These are phyloP conservation scores for Coniella vitis DNA, from an alignment of 2,329 filamentous ascomycete species.

Conservation along the genomic window DNA sequence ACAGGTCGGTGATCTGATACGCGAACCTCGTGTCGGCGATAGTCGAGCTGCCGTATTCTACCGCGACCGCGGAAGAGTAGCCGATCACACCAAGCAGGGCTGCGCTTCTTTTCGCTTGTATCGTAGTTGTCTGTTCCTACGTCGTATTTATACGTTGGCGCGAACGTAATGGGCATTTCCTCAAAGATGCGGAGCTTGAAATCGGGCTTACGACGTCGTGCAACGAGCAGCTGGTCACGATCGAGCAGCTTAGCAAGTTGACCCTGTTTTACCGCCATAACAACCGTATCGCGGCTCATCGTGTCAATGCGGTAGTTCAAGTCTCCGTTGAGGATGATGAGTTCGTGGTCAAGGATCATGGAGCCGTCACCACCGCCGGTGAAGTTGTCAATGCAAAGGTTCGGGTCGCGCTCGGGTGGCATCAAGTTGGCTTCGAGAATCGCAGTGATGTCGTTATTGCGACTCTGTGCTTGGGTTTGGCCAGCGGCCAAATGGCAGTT, in stretches of 20 bases:
- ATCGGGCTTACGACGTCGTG: conserved; percentile 78
- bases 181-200: conserved; percentile 85
- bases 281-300: conserved; percentile 88
- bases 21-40: conserved; percentile 79
- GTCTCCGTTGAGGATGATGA: conserved; percentile 94
- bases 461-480: conserved; percentile 80
- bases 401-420: conserved; percentile 62
- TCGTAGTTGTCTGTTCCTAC: conserved; percentile 93
- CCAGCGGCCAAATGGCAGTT: conserved; percentile 97
- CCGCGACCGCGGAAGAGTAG: conserved; percentile 79
- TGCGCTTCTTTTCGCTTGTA: conserved; percentile 86
- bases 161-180: conserved; percentile 86
- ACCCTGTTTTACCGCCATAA: conserved; percentile 72
- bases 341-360: conserved; percentile 93
- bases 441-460: conserved; percentile 85
- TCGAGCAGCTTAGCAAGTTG: conserved; percentile 85
- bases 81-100: conserved; percentile 94
- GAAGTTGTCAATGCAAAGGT: conserved; percentile 67
- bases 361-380: conserved; percentile 89
- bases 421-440: conserved; percentile 78
- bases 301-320: conserved; percentile 98
- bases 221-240: conserved; percentile 86
- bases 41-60: conserved; percentile 80
- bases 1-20: conserved; percentile 93
- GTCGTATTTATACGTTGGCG: conserved; percentile 98